These are phyloP conservation scores for Trichoderma koningiopsis DNA, from an alignment of 2,329 filamentous ascomycete species.

Conservation along the genomic window DNA sequence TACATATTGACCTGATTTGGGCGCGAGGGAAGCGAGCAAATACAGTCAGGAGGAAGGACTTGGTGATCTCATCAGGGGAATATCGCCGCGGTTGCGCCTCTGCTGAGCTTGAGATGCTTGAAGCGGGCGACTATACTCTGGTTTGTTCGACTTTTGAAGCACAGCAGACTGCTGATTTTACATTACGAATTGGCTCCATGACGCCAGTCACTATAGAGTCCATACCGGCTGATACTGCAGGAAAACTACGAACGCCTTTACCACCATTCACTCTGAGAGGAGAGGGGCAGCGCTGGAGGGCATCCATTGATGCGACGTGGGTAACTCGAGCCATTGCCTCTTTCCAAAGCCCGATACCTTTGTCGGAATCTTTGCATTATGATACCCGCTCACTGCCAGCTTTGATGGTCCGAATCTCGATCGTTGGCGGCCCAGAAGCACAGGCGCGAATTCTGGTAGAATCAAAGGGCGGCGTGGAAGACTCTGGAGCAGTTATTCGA, in stretches of 20 bases:
- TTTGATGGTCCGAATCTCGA: constrained; percentile 65
- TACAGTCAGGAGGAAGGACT: constrained; percentile 70
- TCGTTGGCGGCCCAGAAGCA: constrained; percentile 73
- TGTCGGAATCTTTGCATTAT: constrained; percentile 28
- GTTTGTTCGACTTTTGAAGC: constrained; percentile 90
- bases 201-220: constrained; percentile 57
- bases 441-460: constrained; percentile 65
- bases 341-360: constrained; percentile 36
- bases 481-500: constrained; percentile 66
- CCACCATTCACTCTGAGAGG: constrained; percentile 55
- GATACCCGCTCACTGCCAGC: constrained; percentile 45
- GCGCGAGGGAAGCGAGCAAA: constrained; percentile 72
- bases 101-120: constrained; percentile 62
- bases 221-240: constrained; percentile 74
- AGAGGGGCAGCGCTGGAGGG: constrained; percentile 45
- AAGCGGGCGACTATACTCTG: constrained; percentile 78
- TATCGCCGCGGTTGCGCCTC: constrained; percentile 80
- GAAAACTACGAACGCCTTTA: constrained; percentile 66
- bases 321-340: constrained; percentile 59
- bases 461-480: constrained; percentile 74
- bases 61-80: constrained; percentile 82
- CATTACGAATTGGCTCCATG: constrained; percentile 71
- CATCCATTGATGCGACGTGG: constrained; percentile 44
- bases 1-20: constrained; percentile 85
- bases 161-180: constrained; percentile 73